Base-by-base conservation (phyloP, 2,329 filamentous ascomycete genomes). In the Pyrenophora seminiperda region DNA sequence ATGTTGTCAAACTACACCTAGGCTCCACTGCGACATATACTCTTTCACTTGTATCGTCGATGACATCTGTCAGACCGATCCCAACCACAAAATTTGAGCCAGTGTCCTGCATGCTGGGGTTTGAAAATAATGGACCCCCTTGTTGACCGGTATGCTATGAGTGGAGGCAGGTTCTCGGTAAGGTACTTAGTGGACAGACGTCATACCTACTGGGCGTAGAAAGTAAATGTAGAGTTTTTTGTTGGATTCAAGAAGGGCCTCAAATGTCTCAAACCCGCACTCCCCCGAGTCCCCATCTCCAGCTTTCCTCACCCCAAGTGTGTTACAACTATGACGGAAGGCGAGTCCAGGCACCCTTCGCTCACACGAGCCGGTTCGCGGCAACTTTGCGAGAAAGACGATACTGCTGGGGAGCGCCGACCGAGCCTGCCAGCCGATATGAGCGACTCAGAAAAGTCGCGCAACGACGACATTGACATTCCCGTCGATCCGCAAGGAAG, bases 401-500 rank as follows among this genome's bases (percentile, higher is more conserved):
- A 41, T 10, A 31, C 46, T 34, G 33, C 46, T 34, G 43, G 33
- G 11, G 33, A 34, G n/a, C 48, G 32, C 17, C 44, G 39, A 33
- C 33, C 56, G 4, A 50, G 37, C 17, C 18, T 47, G 2, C 31
- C 42, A 14, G 36, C 24, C 15, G 55, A 57, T 20, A 51, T 37
- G 14, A 54, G 49, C 41, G 47, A 59, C 14, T 53, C 55, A 7
- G 58, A 54, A 37, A 59, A 59, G 24, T 57, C 48, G 22, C 32
- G 24, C 24, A 27, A 27, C 24, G 24, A 27, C 24, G 24, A 34
- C 7, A 33, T 15, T 11, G 41, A 43, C 27, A 37, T 41, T 5
- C 56, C 53, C 3, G 50, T 53, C 5, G 53, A 54, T 15, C 19
- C 49, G 2, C 43, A 57, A 2, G 40, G 56, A 20, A 14, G 15